Percentiles rank a stretch among this genome's conserved stretches.
Conservation (phyloP, 768 basidiomycete species). For the Termitomyces sp. region DNA sequence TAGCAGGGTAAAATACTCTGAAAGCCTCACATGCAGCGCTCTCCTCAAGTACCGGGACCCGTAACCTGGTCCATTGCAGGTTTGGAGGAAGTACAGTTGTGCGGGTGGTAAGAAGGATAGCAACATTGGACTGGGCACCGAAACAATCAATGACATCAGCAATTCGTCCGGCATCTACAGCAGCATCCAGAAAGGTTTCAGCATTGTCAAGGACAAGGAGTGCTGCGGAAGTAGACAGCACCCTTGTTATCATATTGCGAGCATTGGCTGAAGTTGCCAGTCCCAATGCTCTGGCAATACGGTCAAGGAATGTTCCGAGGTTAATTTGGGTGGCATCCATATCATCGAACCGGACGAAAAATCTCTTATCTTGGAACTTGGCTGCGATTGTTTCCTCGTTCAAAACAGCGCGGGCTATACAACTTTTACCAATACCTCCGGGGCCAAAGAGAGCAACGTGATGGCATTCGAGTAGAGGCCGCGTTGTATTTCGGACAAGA, state of each 20-base stretch:
- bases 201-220: constrained; percentile 14
- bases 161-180: constrained; percentile 5
- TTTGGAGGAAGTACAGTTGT: constrained; percentile 3
- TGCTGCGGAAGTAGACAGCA: background rate
- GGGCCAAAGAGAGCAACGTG: constrained; percentile 4
- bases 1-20: background rate
- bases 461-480: background rate
- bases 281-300: constrained; percentile 1
- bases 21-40: constrained; percentile 6
- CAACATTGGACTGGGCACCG: constrained; percentile 3
- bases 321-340: constrained; percentile 4
- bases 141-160: constrained; percentile 7
- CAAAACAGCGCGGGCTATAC: background rate
- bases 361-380: background rate
- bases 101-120: constrained; percentile 8
- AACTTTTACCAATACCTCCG: constrained; percentile 8
- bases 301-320: constrained; percentile 1
- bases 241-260: background rate
- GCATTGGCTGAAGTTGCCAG: background rate
- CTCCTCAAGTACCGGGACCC: constrained; percentile 7
- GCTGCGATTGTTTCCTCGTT: background rate
- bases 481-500: background rate
- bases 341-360: constrained; percentile 7
- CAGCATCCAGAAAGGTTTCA: constrained; percentile 13
- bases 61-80: constrained; percentile 3